Evolutionary conservation across 495 filamentous ascomycete species (phyloP), one percentile per base, ranked within the genome.

Genomic region (Podospora anserina): DNA sequence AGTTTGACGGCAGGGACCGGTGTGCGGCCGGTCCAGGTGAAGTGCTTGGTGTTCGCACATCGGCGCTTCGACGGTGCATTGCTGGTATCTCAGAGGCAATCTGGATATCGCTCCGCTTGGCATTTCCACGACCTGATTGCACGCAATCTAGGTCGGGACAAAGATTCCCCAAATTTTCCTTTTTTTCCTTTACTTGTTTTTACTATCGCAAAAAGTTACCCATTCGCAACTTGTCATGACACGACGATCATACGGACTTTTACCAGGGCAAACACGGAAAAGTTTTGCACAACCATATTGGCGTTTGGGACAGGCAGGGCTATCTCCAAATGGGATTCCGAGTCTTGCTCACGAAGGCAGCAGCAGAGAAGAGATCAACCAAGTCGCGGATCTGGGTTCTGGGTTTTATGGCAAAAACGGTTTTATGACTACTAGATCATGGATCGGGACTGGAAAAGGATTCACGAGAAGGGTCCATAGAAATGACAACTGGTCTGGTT

Each of bases 21-120:
- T 73, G 63, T 72, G 74, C 72, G 74, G 66, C 69, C 71, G 75
- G 73, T 74, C 75, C 75, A 69, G 74, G 71, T 72, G 74, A 73
- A 58, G 63, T 18, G 34, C 71, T 68, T 70, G 62, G 58, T 58
- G 73, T 71, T 71, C 71, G 53, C 73, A 73, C 75, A 65, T 70
- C 64, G 49, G 68, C 60, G 59, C 34, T 73, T 69, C 70, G 72
- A 69, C 68, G 72, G 39, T 49, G 39, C 71, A 73, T 66, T 73
- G 70, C 72, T 69, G 73, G 68, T 76, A 73, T 75, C 69, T 68
- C 63, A 66, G 68, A 70, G 69, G 74, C 74, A 66, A 76, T 72
- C 76, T 78, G 76, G 76, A 78, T 78, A 78, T 72, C 71, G 69
- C 64, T 56, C 71, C 59, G 64, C 62, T 75, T 72, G 71, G 76